These are phyloP conservation scores for Rosa rugosa DNA, from an alignment of 306 rosid species.

Conservation along the genomic window DNA sequence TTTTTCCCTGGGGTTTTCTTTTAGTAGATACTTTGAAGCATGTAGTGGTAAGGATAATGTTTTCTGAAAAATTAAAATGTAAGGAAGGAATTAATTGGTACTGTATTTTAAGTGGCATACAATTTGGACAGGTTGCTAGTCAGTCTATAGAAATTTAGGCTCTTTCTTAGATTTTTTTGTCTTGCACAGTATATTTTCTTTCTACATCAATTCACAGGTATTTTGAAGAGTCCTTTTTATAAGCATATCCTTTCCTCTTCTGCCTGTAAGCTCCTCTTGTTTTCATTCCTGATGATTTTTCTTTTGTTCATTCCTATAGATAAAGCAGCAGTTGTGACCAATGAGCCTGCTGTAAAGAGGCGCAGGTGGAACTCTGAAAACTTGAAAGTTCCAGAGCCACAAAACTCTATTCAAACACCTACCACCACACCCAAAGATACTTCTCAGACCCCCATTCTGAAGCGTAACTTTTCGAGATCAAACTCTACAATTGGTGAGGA, in stretches of 20 bases:
- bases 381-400: slow-evolving; percentile 58
- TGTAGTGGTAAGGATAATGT: background rate
- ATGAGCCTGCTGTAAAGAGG: slow-evolving; percentile 79
- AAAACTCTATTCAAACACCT: slow-evolving; percentile 45
- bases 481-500: slow-evolving; percentile 70
- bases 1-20: too few relatives aligned
- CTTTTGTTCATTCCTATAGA: slow-evolving; percentile 34
- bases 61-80: background rate
- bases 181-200: background rate
- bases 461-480: slow-evolving; percentile 64
- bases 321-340: slow-evolving; percentile 55
- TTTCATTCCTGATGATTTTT: background rate
- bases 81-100: background rate
- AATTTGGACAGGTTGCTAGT: background rate
- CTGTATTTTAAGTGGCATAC: background rate
- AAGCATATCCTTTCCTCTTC: too few relatives aligned
- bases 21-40: too few relatives aligned
- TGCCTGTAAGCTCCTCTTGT: background rate
- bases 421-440: slow-evolving; percentile 57
- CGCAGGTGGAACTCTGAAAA: slow-evolving; percentile 85
- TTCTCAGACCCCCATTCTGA: slow-evolving; percentile 38
- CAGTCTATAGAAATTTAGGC: background rate
- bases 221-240: background rate
- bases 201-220: background rate
- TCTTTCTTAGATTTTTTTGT: background rate